phyloP scores from a whole-genome alignment of 73 alveolate species.

The Blepharisma japonicum region DNA sequence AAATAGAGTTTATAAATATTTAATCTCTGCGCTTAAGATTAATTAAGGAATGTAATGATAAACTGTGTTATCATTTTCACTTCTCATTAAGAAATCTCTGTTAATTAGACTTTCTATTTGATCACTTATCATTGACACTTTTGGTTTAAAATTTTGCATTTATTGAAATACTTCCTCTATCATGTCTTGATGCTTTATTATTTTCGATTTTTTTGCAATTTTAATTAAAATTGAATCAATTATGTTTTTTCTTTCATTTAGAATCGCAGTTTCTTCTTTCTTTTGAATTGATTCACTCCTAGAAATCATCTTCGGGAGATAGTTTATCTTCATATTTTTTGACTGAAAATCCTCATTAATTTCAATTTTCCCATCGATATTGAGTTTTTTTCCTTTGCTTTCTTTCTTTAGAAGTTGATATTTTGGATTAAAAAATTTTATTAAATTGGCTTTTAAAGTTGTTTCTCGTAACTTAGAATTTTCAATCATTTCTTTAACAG shows the following conservation, averaged over 20 bases:
- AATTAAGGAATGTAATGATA: conserved; percentile 64
- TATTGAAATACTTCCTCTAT: conserved; percentile 63
- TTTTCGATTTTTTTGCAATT: conserved; percentile 64
- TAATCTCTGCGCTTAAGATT: too few species aligned
- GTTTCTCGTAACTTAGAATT: conserved; percentile 41
- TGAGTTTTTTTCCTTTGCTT: conserved; percentile 40
- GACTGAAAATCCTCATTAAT: conserved; percentile 38
- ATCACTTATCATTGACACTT: conserved; percentile 78
- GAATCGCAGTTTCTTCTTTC: conserved; percentile 47
- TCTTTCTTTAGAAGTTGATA: conserved; percentile 47
- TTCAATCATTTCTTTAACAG: conserved; percentile 51
- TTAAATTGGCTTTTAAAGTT: conserved; percentile 43
- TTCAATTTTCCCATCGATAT: conserved; percentile 35
- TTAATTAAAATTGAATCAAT: conserved; percentile 66
- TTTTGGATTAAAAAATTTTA: conserved; percentile 57
- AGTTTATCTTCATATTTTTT: conserved; percentile 37
- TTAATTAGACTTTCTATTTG: conserved; percentile 76
- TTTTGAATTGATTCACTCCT: conserved; percentile 34
- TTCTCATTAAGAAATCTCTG: conserved; percentile 69
- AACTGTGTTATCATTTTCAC: conserved; percentile 61
- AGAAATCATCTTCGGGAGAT: conserved; percentile 40
- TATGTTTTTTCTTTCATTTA: conserved; percentile 51
- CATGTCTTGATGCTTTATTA: conserved; percentile 48
- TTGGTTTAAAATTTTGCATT: conserved; percentile 69
- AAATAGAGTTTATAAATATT: too few species aligned